A percentile compares a stretch with the other conserved stretches of the same genome.
phyloP scores from a whole-genome alignment of 768 basidiomycete species.

The Hericium coralloides region DNA sequence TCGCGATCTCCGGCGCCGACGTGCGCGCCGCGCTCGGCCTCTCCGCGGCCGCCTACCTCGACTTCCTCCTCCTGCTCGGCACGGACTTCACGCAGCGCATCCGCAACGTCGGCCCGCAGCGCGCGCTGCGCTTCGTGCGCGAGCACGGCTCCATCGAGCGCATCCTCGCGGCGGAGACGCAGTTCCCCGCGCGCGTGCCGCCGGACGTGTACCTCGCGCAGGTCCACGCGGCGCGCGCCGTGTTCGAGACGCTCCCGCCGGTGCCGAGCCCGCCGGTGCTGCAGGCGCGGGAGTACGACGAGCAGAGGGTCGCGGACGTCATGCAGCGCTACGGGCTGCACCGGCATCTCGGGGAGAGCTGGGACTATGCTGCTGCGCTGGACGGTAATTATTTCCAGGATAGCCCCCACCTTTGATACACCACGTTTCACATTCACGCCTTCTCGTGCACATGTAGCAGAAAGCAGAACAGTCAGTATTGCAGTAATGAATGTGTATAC shows the following conservation, averaged over 20 bases:
- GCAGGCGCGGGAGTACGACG: slow-evolving; percentile 29
- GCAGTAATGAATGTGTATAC: too few relatives aligned
- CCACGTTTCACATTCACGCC: too few relatives aligned
- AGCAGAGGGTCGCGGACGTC: slow-evolving; percentile 33
- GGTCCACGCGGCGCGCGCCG: slow-evolving; percentile 48
- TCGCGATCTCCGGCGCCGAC: slow-evolving; percentile 52
- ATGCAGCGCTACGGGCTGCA: slow-evolving; percentile 45
- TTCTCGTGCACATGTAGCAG: too few relatives aligned
- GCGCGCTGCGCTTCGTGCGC: slow-evolving; percentile 69
- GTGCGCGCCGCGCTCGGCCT: slow-evolving; percentile 53
- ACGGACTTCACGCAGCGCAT: slow-evolving; percentile 89
- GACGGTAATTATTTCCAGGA: slow-evolving; percentile 62
- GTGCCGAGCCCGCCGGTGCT: slow-evolving; percentile 36
- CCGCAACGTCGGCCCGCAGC: slow-evolving; percentile 68
- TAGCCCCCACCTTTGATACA: slow-evolving; percentile 29
- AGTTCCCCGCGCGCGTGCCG: slow-evolving; percentile 42
- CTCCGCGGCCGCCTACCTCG: slow-evolving; percentile 51
- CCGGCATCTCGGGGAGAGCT: slow-evolving; percentile 21
- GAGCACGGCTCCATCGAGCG: slow-evolving; percentile 66
- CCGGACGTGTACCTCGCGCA: slow-evolving; percentile 51
- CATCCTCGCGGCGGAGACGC: slow-evolving; percentile 42
- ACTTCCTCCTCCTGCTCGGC: slow-evolving; percentile 81
- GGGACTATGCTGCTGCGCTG: slow-evolving; percentile 38
- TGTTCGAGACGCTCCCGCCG: slow-evolving; percentile 62
- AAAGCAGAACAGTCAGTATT: too few relatives aligned